phyloP scores from a whole-genome alignment of 2,329 filamentous ascomycete species.

The Aspergillus bombycis region DNA sequence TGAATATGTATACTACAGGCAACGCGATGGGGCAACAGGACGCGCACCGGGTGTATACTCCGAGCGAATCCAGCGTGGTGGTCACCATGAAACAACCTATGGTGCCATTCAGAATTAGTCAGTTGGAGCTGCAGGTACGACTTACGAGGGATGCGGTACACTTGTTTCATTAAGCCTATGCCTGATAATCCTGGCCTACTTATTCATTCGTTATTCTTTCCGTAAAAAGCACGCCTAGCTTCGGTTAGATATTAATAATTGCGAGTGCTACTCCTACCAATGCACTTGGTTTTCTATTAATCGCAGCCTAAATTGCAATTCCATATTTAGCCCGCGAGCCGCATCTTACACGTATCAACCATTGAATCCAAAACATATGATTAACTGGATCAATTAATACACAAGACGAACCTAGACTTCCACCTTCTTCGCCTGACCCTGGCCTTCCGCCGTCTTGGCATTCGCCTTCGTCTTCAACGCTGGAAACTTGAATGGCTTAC shows the following conservation, averaged over 20 bases:
- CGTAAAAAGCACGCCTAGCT: neutral
- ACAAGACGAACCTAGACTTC: constrained; percentile 3
- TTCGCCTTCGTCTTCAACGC: constrained; percentile 53
- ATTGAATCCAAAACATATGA: neutral
- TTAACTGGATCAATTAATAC: neutral
- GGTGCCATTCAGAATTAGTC: constrained; percentile 20
- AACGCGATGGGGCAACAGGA: constrained; percentile 42
- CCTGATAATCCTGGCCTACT: neutral
- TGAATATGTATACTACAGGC: constrained; percentile 81
- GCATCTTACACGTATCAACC: neutral
- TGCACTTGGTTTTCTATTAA: neutral
- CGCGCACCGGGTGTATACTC: constrained; percentile 45
- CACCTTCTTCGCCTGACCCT: constrained; percentile 1
- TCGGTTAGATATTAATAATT: neutral
- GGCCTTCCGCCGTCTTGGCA: constrained; percentile 11
- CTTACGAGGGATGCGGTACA: neutral
- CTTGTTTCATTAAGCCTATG: neutral
- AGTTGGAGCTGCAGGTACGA: neutral
- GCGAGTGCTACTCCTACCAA: neutral
- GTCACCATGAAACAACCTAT: constrained; percentile 29
- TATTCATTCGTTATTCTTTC: neutral
- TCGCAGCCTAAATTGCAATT: neutral
- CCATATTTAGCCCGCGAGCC: neutral
- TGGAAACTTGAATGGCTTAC: constrained; percentile 59
- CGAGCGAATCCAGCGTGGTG: constrained; percentile 43